Conservation (phyloP, 1,284 basidiomycete genomes). For the Malassezia brasiliensis region DNA sequence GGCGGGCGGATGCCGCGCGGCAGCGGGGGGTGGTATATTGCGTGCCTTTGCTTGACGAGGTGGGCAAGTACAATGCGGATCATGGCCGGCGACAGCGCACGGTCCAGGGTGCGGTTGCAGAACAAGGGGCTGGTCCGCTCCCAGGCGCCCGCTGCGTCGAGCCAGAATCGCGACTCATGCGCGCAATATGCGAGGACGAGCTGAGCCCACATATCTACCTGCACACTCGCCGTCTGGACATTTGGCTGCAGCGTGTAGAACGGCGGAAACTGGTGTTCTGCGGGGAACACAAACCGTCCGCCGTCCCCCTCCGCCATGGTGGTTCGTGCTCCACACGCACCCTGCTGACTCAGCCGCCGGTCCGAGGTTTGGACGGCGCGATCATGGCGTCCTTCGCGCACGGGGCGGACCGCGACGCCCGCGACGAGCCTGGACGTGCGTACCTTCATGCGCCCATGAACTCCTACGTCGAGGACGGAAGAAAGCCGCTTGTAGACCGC, state of each 20-base stretch:
- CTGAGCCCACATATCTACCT: constrained; percentile 51
- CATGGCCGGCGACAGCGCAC: constrained; percentile 18
- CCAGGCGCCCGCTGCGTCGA: constrained; percentile 46
- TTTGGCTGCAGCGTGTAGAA: constrained; percentile 56
- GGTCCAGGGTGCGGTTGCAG: constrained; percentile 8
- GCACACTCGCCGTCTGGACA: constrained; percentile 50
- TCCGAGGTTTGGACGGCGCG: neutral
- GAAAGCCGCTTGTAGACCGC: too few relatives aligned
- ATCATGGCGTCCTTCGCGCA: neutral
- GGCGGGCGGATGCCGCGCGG: constrained; percentile 5
- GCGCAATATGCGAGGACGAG: constrained; percentile 51
- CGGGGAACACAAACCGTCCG: constrained; percentile 49
- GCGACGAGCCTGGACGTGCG: neutral
- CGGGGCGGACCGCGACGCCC: neutral
- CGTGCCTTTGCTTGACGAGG: constrained; percentile 27
- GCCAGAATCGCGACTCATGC: constrained; percentile 49
- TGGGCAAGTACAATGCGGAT: constrained; percentile 24
- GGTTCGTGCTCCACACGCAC: neutral
- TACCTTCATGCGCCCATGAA: neutral
- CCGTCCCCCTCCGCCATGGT: neutral
- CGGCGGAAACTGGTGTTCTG: constrained; percentile 54
- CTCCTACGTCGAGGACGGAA: neutral
- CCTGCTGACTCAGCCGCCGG: neutral
- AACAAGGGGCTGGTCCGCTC: constrained; percentile 19
- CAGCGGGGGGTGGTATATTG: constrained; percentile 13